These are phyloP conservation scores for Cercospora sp. DNA, from an alignment of 2,329 filamentous ascomycete genomes.

Conservation along the genomic window DNA sequence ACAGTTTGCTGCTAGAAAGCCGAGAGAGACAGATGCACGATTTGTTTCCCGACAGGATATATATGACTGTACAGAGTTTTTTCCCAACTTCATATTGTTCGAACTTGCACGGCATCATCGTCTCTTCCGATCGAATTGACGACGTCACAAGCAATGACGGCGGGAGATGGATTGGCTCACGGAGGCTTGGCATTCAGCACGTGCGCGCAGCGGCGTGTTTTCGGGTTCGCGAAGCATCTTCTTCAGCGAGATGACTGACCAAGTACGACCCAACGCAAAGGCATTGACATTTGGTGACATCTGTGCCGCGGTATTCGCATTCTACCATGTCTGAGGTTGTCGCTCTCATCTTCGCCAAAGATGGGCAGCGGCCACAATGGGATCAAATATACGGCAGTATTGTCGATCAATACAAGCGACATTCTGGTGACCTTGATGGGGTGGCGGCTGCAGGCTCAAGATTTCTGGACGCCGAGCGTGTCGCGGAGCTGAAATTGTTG, in stretches of 20 bases:
- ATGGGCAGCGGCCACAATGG: slow-evolving; percentile 13
- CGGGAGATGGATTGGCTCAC: neutral
- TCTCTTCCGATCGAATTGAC: neutral
- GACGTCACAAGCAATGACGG: neutral
- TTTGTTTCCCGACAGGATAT: neutral
- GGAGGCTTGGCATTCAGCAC: slow-evolving; percentile 1
- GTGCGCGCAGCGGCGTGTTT: neutral
- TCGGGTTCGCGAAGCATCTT: neutral
- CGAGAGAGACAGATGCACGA: neutral
- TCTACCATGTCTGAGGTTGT: slow-evolving; percentile 13
- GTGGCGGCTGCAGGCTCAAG: neutral
- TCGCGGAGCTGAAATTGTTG: slow-evolving; percentile 14
- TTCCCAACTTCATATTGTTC: neutral
- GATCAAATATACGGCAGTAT: slow-evolving; percentile 17
- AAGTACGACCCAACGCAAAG: neutral
- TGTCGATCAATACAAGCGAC: slow-evolving; percentile 5
- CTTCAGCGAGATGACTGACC: neutral
- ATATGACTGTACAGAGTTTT: neutral
- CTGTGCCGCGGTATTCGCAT: neutral
- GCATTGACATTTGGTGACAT: neutral
- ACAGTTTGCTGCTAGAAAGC: neutral
- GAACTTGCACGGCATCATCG: neutral
- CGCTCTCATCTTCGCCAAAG: slow-evolving; percentile 19
- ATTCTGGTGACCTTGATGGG: slow-evolving; percentile 13
- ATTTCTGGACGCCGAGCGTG: slow-evolving; percentile 17